Conservation (phyloP, 768 basidiomycete genomes). For the Pisolithus orientalis region DNA sequence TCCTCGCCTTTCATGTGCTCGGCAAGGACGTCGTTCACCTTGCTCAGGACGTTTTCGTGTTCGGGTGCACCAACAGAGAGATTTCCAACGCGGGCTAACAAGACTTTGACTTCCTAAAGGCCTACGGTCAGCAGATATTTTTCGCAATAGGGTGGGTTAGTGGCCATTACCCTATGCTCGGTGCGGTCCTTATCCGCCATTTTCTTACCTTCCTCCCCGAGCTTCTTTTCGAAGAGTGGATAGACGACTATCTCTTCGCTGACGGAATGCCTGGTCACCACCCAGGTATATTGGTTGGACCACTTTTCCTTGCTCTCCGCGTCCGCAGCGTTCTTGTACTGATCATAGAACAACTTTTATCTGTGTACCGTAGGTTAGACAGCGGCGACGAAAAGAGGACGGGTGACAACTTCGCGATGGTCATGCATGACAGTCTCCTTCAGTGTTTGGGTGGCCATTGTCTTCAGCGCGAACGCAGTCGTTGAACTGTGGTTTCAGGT, state of each 20-base stretch:
- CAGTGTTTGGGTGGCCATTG: slow-evolving; percentile 12
- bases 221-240: slow-evolving; percentile 52
- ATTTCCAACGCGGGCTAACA: slow-evolving; percentile 42
- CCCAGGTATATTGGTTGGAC: slow-evolving; percentile 53
- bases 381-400: not conserved
- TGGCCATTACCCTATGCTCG: slow-evolving; percentile 45
- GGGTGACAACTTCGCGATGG: slow-evolving; percentile 37
- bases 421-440: slow-evolving; percentile 43
- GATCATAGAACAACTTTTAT: slow-evolving; percentile 53
- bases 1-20: slow-evolving; percentile 57
- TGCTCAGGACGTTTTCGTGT: slow-evolving; percentile 37
- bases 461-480: not conserved
- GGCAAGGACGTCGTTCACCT: slow-evolving; percentile 42
- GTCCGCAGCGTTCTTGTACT: slow-evolving; percentile 41
- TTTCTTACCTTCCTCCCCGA: slow-evolving; percentile 43
- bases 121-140: not conserved
- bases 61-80: slow-evolving; percentile 36
- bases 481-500: not conserved
- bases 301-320: slow-evolving; percentile 44
- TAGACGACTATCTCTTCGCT: slow-evolving; percentile 62
- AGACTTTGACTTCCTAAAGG: slow-evolving; percentile 29
- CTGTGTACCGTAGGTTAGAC: slow-evolving; percentile 21
- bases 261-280: slow-evolving; percentile 54
- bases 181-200: slow-evolving; percentile 50
- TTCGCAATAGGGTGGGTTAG: not conserved